Base-by-base conservation (phyloP, 2,329 filamentous ascomycete genomes). In the Fusarium anthophilum region DNA sequence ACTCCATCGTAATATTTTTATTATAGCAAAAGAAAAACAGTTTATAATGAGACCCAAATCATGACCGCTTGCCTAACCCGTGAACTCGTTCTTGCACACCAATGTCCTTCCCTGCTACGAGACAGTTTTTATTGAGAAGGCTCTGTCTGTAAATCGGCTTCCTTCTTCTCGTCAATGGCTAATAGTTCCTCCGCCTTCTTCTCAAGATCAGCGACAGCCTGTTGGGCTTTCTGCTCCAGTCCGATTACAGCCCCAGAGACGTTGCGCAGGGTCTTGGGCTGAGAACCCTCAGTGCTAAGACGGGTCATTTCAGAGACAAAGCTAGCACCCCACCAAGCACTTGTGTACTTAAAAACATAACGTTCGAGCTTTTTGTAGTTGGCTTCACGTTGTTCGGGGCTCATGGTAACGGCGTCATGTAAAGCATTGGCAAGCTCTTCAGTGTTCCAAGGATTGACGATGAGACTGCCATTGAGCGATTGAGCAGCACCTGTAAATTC, bases 371-470 rank as follows among this genome's bases (percentile, higher is more conserved):
- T 98, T 81, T 92, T 91, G 85, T 94, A 98, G 83, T 98, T 98
- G 65, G 92, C 87, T 69, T 92, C 91, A 60, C 95, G 91, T 84
- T 96, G 93, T 83, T 98, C 95, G 24, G 95, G 91, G 60, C 92
- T 92, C 94, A 98, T 98, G 62, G 95, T 98, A 48, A 98, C 95
- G n/a, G 96, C 94, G 75, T 98, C 95, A 82, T 98, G 93, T 76
- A 98, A 95, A 11, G 95, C 94, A 78, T 95, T 94, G 45, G 96
- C 95, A 43, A 98, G 87, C 82, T 98, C 96, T 80, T 98, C 95
- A 0, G 95, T 98, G 82, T 98, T 98, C 96, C 96, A 99, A 2
- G 96, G 96, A 83, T 99, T 99, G 79, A 98, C 94, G 61, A 98
- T 95, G 58, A 98, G 87, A 77, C 94, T 95, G 69, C 96, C 96